phyloP scores from a whole-genome alignment of 1,139 yeast species.

The Saccharomyces pastorianus region DNA sequence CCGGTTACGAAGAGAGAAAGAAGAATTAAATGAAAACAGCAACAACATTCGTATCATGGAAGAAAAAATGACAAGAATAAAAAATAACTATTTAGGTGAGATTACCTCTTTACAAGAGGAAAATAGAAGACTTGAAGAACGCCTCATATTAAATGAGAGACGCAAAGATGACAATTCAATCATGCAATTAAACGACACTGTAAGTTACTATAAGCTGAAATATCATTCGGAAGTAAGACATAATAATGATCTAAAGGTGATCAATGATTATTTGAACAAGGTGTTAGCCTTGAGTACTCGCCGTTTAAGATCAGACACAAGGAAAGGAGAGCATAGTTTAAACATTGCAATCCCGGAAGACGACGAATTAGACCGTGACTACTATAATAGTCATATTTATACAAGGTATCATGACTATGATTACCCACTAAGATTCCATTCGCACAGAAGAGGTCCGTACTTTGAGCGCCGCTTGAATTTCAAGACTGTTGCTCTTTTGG shows the following conservation, averaged over 20 bases:
- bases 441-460: background rate
- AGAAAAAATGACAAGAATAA: constrained; percentile 23
- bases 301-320: constrained; percentile 24
- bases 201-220: constrained; percentile 23
- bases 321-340: constrained; percentile 24
- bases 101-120: constrained; percentile 22
- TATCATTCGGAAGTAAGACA: constrained; percentile 27
- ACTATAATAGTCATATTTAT: constrained; percentile 1
- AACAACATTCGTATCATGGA: constrained; percentile 7
- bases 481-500: constrained; percentile 26
- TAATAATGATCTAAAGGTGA: constrained; percentile 27
- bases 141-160: constrained; percentile 1
- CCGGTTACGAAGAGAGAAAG: constrained; percentile 17
- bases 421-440: background rate
- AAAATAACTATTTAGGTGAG: constrained; percentile 20
- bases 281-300: constrained; percentile 28
- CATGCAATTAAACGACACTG: background rate
- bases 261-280: constrained; percentile 28
- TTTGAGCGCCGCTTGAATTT: constrained; percentile 8
- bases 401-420: constrained; percentile 3
- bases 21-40: constrained; percentile 3
- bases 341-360: constrained; percentile 4
- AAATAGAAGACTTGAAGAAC: constrained; percentile 18
- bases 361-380: background rate
- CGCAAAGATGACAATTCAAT: constrained; percentile 6